Evolutionary conservation across 1,284 basidiomycete species (phyloP), one percentile per base, ranked within the genome.

Genomic region (Anthracocystis panici-leucophaei): DNA sequence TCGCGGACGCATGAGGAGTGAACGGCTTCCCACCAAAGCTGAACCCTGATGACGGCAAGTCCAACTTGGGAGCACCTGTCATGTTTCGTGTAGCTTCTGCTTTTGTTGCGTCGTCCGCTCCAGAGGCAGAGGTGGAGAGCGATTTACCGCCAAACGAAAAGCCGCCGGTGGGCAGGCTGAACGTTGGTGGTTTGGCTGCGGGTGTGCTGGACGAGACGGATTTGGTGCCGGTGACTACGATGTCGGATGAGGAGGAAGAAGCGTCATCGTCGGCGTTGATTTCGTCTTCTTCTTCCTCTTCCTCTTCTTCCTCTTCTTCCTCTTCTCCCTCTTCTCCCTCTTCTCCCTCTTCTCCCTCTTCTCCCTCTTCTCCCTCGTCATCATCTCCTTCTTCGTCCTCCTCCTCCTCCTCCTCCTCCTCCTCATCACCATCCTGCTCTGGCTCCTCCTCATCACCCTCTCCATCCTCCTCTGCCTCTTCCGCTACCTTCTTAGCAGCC

Each of bases 111-210:
- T 75, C 72, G 27, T 38, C 69, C 63, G 0, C 54, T 46, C 2
- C 27, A 27, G 58, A 42, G 1, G 55, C 44, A 31, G 35, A 23
- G 10, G 31, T 44, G 31, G 12, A 44, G 21, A 76, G 29, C 11
- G 65, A 57, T 45, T 71, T 76, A 33, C 73, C 73, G n/a, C 65
- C 62, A 33, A 76, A 76, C 1, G 73, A 68, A 38, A 76, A 76
- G 42, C 73, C 73, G 27, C 65, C 65, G 14, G 57, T 44, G 3
- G 73, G 73, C 2, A 76, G 61, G 11, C 60, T 56, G 55, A 76
- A 76, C 5, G 59, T 61, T 2, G 72, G 66, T 18, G 72, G 55
- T 29, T 69, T 58, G 48, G 42, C 56, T 11, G 44, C 16, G 3
- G 57, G 27, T 25, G 35, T 48, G 5, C 60, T 31, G n/a, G 46